These are phyloP conservation scores for Cydonia oblonga DNA, from an alignment of 331 rosid genomes.

Conservation along the genomic window DNA sequence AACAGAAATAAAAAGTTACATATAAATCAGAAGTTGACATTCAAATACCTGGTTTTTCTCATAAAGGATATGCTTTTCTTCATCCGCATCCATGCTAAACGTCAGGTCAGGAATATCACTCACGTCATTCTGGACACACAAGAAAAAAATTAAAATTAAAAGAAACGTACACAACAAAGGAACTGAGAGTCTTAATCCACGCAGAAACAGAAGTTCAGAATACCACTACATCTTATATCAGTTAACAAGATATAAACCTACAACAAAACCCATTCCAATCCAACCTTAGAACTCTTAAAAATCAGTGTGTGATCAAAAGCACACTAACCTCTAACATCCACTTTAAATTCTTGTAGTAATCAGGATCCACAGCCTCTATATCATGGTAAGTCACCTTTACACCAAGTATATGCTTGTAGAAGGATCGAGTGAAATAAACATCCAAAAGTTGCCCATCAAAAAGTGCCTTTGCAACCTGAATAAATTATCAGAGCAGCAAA, in stretches of 20 bases:
- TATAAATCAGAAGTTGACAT: not conserved
- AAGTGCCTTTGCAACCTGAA: constrained; percentile 96
- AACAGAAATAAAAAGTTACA: not conserved
- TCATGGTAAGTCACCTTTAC: constrained; percentile 99
- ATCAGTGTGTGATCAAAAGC: not conserved
- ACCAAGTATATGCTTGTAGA: constrained; percentile 94
- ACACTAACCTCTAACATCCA: constrained; percentile 94
- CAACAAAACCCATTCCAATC: not conserved
- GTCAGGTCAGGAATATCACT: constrained; percentile 88
- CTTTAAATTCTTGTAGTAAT: constrained; percentile 93
- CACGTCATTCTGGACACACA: constrained; percentile 58
- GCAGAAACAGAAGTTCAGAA: constrained; percentile 9
- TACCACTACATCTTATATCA: not conserved
- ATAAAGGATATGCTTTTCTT: constrained; percentile 90
- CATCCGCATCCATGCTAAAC: constrained; percentile 98
- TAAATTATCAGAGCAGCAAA: constrained; percentile 7
- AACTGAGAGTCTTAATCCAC: not conserved
- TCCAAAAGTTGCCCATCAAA: constrained; percentile 97
- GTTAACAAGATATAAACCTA: not conserved
- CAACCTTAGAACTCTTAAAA: not conserved
- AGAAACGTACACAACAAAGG: not conserved
- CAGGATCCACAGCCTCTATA: constrained; percentile 98
- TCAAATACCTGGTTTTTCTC: constrained; percentile 74
- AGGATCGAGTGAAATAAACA: constrained; percentile 96
- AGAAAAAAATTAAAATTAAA: not conserved